Evolutionary conservation across 139 green algal species (phyloP).

Genomic region (Micractinium conductrix): DNA sequence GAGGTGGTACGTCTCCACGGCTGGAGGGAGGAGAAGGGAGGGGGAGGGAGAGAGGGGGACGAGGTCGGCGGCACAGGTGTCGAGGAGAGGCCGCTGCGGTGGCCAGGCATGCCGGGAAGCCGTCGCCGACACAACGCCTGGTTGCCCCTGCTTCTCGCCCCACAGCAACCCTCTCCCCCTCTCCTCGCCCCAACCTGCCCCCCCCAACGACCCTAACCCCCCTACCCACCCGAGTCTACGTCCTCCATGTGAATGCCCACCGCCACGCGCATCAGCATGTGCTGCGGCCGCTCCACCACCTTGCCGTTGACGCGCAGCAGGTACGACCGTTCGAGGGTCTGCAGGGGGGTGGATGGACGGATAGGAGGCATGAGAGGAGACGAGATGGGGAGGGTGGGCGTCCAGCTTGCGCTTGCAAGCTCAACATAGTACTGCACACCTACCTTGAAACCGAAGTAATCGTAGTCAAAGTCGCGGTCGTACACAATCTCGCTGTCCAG

Average conservation of each 20-base stretch:
- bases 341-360: conserved; percentile 4
- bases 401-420: neutral
- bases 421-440: too few relatives aligned
- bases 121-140: too few relatives aligned
- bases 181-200: too few relatives aligned
- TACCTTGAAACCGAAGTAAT: conserved; percentile 99
- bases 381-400: neutral
- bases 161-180: too few relatives aligned
- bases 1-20: conserved; percentile 89
- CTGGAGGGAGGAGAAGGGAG: conserved; percentile 16
- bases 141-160: too few relatives aligned
- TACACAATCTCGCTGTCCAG: conserved; percentile 99
- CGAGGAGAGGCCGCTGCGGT: too few relatives aligned
- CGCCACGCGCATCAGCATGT: conserved; percentile 99
- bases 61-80: neutral
- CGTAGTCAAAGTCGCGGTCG: conserved; percentile 99
- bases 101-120: too few relatives aligned
- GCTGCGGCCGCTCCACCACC: conserved; percentile 98
- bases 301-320: conserved; percentile 94
- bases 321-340: conserved; percentile 99
- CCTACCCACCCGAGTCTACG: conserved; percentile 60
- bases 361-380: neutral
- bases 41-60: neutral
- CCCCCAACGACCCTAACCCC: too few relatives aligned
- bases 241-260: conserved; percentile 95